Evolutionary conservation across 225 moss, liverwort and hornwort genomes (phyloP).

Genomic region (Lunularia cruciata): DNA sequence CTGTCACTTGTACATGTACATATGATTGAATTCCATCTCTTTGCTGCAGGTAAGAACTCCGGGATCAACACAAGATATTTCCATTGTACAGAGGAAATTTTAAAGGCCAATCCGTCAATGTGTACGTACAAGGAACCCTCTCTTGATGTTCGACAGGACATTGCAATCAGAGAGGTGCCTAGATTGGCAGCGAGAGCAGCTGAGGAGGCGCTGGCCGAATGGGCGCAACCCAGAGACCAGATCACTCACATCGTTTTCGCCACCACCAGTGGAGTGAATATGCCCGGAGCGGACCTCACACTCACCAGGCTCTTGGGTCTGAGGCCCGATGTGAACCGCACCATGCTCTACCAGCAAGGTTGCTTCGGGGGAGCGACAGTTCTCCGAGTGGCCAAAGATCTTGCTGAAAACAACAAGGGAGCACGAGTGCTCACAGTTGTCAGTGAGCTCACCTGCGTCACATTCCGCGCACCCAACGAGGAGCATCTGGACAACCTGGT

Average conservation of each 20-base stretch:
- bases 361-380: conserved; percentile 8
- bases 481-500: conserved; percentile 6
- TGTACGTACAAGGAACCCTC: conserved; percentile 33
- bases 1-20: too few species aligned
- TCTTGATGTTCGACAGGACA: conserved; percentile 43
- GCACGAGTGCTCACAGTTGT: conserved; percentile 32
- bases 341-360: conserved; percentile 10
- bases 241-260: conserved; percentile 22
- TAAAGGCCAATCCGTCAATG: conserved; percentile 25
- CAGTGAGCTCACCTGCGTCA: conserved; percentile 28
- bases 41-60: conserved; percentile 37
- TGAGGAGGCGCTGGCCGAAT: conserved; percentile 21
- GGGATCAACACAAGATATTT: conserved; percentile 52
- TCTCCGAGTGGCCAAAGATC: conserved; percentile 11
- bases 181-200: conserved; percentile 55
- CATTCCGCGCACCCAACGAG: conserved; percentile 7
- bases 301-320: conserved; percentile 1
- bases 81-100: conserved; percentile 44
- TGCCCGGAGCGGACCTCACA: conserved; percentile 10
- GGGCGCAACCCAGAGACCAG: conserved; percentile 9
- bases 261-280: conserved; percentile 10
- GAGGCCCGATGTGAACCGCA: neutral
- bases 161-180: too few species aligned
- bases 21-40: too few species aligned
- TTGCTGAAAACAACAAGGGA: conserved; percentile 23